Percentiles rank a stretch among this genome's conserved stretches.
phyloP scores from a whole-genome alignment of 768 basidiomycete genomes.

The Artomyces pyxidatus region DNA sequence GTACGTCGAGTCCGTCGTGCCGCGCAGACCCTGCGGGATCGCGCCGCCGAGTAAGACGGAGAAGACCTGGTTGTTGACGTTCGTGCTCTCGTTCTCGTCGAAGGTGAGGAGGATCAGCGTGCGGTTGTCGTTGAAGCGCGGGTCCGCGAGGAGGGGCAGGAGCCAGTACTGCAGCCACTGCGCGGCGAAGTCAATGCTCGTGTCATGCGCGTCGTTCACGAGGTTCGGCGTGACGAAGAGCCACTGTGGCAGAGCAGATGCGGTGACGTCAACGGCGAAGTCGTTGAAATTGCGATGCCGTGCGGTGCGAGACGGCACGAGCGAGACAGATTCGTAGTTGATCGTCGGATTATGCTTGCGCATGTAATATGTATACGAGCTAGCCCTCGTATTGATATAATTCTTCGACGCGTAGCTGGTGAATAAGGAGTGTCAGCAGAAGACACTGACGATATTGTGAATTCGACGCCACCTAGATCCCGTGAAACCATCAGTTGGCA shows the following conservation, averaged over 20 bases:
- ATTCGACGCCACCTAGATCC: conserved; percentile 15
- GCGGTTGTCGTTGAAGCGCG: conserved; percentile 42
- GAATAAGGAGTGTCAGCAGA: not conserved
- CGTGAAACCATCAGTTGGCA: conserved; percentile 41
- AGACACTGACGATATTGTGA: no score
- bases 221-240: conserved; percentile 54
- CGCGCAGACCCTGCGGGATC: conserved; percentile 32
- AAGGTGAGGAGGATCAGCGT: conserved; percentile 58
- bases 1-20: conserved; percentile 42
- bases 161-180: conserved; percentile 45
- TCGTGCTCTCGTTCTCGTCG: conserved; percentile 42
- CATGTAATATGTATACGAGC: conserved; percentile 39
- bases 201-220: conserved; percentile 55
- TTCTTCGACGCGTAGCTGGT: conserved; percentile 27
- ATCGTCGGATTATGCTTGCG: conserved; percentile 51
- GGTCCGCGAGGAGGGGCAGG: conserved; percentile 39
- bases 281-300: conserved; percentile 55
- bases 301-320: conserved; percentile 30
- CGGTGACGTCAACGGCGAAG: conserved; percentile 46
- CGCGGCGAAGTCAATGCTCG: conserved; percentile 38
- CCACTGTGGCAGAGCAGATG: conserved; percentile 48
- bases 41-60: conserved; percentile 37
- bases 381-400: conserved; percentile 27
- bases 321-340: conserved; percentile 42
- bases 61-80: conserved; percentile 39